These are phyloP conservation scores for Xerocomellus intermedius DNA, from an alignment of 768 basidiomycete genomes.

Conservation along the genomic window DNA sequence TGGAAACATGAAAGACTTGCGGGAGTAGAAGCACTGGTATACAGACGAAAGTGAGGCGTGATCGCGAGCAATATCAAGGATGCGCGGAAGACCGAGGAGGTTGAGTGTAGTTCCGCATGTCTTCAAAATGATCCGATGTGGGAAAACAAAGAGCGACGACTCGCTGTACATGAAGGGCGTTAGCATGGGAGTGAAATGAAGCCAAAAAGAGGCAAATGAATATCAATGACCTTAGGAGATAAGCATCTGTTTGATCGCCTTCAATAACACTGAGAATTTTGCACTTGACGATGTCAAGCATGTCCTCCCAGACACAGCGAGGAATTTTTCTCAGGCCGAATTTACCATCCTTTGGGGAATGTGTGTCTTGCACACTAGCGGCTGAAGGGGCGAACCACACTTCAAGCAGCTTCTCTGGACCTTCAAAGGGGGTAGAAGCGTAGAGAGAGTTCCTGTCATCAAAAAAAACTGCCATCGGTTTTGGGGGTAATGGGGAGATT, in stretches of 20 bases:
- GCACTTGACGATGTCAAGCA: constrained; percentile 96
- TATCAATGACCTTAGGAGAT: constrained; percentile 71
- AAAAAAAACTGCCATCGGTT: constrained; percentile 23
- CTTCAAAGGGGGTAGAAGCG: constrained; percentile 70
- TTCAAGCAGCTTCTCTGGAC: constrained; percentile 93
- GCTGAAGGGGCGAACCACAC: constrained; percentile 93
- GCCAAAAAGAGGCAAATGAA: background rate
- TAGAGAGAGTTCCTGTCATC: constrained; percentile 24
- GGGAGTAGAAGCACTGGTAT: constrained; percentile 94
- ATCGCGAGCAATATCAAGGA: constrained; percentile 85
- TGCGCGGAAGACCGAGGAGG: constrained; percentile 89
- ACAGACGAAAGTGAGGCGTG: constrained; percentile 68
- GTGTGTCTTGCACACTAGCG: constrained; percentile 51
- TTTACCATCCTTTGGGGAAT: constrained; percentile 40
- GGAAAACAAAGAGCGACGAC: constrained; percentile 92
- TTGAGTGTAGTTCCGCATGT: constrained; percentile 99
- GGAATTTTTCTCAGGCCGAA: constrained; percentile 76
- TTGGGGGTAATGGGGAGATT: background rate
- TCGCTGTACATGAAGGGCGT: constrained; percentile 57
- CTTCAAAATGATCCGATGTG: constrained; percentile 96
- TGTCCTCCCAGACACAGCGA: constrained; percentile 86
- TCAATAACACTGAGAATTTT: constrained; percentile 89
- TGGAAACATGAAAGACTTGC: constrained; percentile 99
- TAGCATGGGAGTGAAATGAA: constrained; percentile 9
- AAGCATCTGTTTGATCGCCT: constrained; percentile 91